Conservation (phyloP, 805 yeast species). For the Tetrapisispora nanseiensis region DNA sequence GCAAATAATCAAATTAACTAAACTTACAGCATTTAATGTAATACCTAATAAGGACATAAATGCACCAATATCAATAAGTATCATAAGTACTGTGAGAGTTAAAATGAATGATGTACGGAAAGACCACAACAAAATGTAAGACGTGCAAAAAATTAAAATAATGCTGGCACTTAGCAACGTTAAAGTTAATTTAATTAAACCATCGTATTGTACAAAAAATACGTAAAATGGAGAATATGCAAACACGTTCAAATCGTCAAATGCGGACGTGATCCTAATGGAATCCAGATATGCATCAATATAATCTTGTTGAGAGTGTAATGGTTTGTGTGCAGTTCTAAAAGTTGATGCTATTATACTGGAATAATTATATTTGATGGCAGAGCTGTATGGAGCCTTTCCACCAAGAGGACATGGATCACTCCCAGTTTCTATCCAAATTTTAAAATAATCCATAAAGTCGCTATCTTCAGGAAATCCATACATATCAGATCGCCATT, state of each 20-base stretch:
- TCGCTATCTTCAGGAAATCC: slow-evolving; percentile 73
- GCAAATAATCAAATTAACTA: slow-evolving; percentile 87
- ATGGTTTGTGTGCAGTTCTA: slow-evolving; percentile 69
- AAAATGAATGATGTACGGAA: slow-evolving; percentile 47
- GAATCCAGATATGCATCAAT: slow-evolving; percentile 72
- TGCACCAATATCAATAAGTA: slow-evolving; percentile 69
- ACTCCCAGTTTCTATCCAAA: slow-evolving; percentile 79
- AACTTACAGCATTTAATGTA: slow-evolving; percentile 76
- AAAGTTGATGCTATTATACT: slow-evolving; percentile 53
- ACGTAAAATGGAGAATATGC: slow-evolving; percentile 92
- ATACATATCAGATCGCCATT: slow-evolving; percentile 64
- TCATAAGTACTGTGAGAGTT: slow-evolving; percentile 48
- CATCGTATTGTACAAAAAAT: slow-evolving; percentile 78
- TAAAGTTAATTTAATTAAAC: slow-evolving; percentile 52
- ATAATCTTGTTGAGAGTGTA: slow-evolving; percentile 75
- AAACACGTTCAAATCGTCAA: slow-evolving; percentile 53
- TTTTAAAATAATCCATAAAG: slow-evolving; percentile 60
- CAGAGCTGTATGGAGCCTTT: slow-evolving; percentile 73
- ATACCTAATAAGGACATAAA: slow-evolving; percentile 66
- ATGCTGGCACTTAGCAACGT: slow-evolving; percentile 45
- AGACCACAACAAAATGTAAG: slow-evolving; percentile 59
- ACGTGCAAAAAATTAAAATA: slow-evolving; percentile 39
- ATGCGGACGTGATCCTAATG: slow-evolving; percentile 50
- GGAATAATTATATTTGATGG: slow-evolving; percentile 39
- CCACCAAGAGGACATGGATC: slow-evolving; percentile 95